Evolutionary conservation across 371 early-diverging fungal genomes (phyloP), one percentile per base, ranked within the genome.

Genomic region (Coemansia sp.): DNA sequence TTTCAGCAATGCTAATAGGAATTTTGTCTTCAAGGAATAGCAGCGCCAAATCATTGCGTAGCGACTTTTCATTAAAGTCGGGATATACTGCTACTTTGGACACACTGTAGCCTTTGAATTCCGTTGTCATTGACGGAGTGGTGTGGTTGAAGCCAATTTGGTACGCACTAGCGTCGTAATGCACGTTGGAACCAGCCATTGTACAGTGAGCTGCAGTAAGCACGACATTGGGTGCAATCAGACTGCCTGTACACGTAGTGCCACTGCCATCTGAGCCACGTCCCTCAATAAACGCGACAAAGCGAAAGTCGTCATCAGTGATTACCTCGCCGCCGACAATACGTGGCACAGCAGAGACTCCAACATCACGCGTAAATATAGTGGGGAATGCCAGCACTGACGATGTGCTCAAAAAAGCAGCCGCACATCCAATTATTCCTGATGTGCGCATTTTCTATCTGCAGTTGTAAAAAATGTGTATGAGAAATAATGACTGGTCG

Each of bases 201-300:
- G 56, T 45, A 56, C 80, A 80, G 42, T 80, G 80, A 0, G 69
- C 80, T 0, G 80, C 80, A 0, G 81, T 72, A 11, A 80, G 54
- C 18, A 80, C 77, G 3, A 68, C 59, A 21, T 72, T 80, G 21
- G 81, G 63, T 0, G 79, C 68, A 31, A 80, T 80, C 26, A 80
- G 65, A 10, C 60, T 61, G 22, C 81, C 80, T 0, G 80, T 80
- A 57, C 80, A 80, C 26, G 60, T 21, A 11, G 52, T 54, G 8
- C 59, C 47, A 2, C 55, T 56, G n/a, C 18, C 31, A 1, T 27
- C 60, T 0, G 37, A 5, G 24, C 27, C 39, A 42, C 48, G 47
- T n/a, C 50, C 48, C 22, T 55, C 31, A 8, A 75, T 45, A 6
- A 54, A 72, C 6, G 64, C 73, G 13, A 72, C 29, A 51, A 62